Evolutionary conservation across 2,329 filamentous ascomycete genomes (phyloP).

Genomic region (Whalleya microplaca): DNA sequence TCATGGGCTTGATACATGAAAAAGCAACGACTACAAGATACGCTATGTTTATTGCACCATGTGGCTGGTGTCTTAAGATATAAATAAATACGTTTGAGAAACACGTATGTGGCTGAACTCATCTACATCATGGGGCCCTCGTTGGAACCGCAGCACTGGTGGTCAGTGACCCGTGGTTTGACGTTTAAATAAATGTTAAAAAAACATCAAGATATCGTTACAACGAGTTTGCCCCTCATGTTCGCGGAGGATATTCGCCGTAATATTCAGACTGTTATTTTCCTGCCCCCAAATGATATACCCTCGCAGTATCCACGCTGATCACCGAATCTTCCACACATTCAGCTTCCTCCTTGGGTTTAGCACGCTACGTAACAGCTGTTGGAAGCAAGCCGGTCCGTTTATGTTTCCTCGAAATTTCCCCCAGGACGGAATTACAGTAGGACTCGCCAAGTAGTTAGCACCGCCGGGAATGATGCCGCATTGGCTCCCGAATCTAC

Average conservation of each 20-base stretch:
- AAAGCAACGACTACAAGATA: slow-evolving; percentile 12
- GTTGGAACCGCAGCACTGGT: slow-evolving; percentile 9
- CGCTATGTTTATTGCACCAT: slow-evolving; percentile 10
- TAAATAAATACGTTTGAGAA: slow-evolving; percentile 5
- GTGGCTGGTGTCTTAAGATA: slow-evolving; percentile 13
- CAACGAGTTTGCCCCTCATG: slow-evolving; percentile 16
- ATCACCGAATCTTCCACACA: slow-evolving; percentile 24
- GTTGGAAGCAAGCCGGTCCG: not conserved
- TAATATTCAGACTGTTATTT: slow-evolving; percentile 5
- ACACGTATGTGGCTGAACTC: slow-evolving; percentile 17
- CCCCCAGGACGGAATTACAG: slow-evolving; percentile 1
- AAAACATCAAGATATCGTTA: not conserved
- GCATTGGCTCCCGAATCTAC: slow-evolving; percentile 2
- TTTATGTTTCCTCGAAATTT: slow-evolving; percentile 1
- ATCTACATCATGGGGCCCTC: slow-evolving; percentile 24
- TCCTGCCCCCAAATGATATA: slow-evolving; percentile 10
- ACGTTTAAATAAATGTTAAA: slow-evolving; percentile 11
- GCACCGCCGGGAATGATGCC: not conserved
- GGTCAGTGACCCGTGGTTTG: slow-evolving; percentile 14
- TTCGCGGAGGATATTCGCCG: slow-evolving; percentile 20
- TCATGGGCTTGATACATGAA: slow-evolving; percentile 12
- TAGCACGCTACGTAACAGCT: slow-evolving; percentile 6
- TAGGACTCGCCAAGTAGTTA: not conserved
- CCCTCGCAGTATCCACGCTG: slow-evolving; percentile 8
- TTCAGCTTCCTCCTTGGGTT: slow-evolving; percentile 18